These are phyloP conservation scores for Trichoderma sp. DNA, from an alignment of 2,329 filamentous ascomycete genomes.

Conservation along the genomic window DNA sequence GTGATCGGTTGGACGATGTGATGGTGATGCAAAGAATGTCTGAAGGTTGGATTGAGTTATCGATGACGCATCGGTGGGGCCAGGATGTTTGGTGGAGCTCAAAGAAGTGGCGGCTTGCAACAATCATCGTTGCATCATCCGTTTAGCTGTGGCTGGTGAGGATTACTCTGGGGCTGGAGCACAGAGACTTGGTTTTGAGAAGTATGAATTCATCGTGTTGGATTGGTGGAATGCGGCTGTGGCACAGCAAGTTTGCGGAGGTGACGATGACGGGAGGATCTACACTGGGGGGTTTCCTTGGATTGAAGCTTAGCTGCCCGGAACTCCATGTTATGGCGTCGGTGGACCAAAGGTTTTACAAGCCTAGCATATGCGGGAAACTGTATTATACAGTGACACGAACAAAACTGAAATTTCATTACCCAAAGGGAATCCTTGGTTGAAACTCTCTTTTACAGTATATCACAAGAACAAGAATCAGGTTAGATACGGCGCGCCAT, in stretches of 20 bases:
- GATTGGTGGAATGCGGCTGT: not conserved
- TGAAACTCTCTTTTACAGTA: not conserved
- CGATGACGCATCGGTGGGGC: slow-evolving; percentile 17
- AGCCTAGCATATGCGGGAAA: not conserved
- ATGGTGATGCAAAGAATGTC: slow-evolving; percentile 1
- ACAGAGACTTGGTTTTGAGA: not conserved
- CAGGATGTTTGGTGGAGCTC: not conserved
- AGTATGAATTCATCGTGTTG: not conserved
- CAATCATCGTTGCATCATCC: slow-evolving; percentile 18
- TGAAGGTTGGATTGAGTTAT: not conserved
- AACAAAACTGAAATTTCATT: not conserved
- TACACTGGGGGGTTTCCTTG: not conserved
- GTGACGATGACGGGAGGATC: not conserved
- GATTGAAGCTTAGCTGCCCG: not conserved
- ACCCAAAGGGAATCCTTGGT: not conserved
- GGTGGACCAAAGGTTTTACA: not conserved
- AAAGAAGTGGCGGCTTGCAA: not conserved
- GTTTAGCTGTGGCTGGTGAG: slow-evolving; percentile 17
- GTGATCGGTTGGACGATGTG: not conserved
- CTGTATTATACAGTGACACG: not conserved
- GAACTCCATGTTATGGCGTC: not conserved
- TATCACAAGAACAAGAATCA: not conserved
- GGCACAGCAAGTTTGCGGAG: not conserved
- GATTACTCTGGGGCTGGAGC: not conserved
- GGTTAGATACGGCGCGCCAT: not conserved